Evolutionary conservation across 225 moss, liverwort and hornwort species (phyloP), one percentile per base, ranked within the genome.

Genomic region (Antitrichia curtipendula): DNA sequence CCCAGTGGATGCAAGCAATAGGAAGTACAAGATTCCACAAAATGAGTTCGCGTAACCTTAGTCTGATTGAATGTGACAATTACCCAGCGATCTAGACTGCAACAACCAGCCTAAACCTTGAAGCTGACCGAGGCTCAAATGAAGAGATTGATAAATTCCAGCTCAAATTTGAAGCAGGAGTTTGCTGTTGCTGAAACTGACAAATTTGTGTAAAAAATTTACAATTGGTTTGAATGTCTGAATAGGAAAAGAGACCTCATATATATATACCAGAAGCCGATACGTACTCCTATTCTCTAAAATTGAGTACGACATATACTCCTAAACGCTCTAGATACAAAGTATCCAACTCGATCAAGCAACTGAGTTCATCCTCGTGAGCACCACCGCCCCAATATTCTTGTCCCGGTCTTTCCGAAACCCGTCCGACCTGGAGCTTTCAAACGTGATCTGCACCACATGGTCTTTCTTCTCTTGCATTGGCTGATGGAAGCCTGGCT

Each of bases 301-400:
- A 49, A 50, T 50, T 27, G 24, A 17, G 5, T 49, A 62, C 13
- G 50, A 50, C 15, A 50, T 7, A 32, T 63, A 62, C 64, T 64
- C 23, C 25, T 8, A 49, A 36, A 24, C 7, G 28, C 40, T 52
- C 12, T 45, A 9, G 3, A 21, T 28, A 7, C 4, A 40, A 47
- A 47, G 43, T 18, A 29, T 41, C 32, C 8, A 41, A 19, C 12
- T 89, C n/a, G n/a, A n/a, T n/a, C 75, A 89, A 66, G 85, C 81
- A 16, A 89, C 32, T 7, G 89, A 91, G 70, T 91, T 89, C 91
- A 87, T 89, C 49, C 91, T 81, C 8, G 91, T 66, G 84, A 91
- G 89, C 77, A 91, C 4, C 54, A 91, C 84, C 10, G 71, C 70
- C 31, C 89, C 89, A 1, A 80, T 1, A 5, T 84, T 66, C 27